phyloP scores from a whole-genome alignment of 345 rosid genomes.

The Murraya paniculata region DNA sequence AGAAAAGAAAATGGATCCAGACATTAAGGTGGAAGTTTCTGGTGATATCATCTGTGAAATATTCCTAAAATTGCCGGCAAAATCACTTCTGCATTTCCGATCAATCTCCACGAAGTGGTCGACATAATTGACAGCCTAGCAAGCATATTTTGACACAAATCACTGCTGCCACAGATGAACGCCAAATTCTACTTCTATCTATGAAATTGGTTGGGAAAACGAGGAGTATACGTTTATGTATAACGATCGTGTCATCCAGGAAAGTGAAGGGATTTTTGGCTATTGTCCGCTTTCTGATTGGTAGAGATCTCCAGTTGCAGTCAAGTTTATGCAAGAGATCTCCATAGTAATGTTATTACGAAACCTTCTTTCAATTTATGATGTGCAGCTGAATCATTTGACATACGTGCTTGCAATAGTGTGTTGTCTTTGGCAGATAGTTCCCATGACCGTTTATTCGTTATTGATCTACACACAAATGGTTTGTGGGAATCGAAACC shows the following conservation, averaged over 20 bases:
- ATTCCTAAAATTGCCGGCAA: not conserved
- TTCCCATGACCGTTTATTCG: no score
- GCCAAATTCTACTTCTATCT: not conserved
- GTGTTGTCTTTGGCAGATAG: no score
- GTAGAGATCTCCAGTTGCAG: no score
- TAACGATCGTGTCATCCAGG: not conserved
- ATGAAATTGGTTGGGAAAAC: no score
- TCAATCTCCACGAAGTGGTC: not conserved
- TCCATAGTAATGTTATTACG: no score
- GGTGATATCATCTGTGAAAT: not conserved
- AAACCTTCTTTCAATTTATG: no score
- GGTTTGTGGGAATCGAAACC: no score
- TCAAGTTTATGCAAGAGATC: no score
- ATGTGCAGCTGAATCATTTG: no score
- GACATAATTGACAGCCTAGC: not conserved
- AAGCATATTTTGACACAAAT: not conserved
- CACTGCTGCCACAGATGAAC: not conserved
- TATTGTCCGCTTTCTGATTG: not conserved
- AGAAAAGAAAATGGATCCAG: no score
- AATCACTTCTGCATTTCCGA: not conserved
- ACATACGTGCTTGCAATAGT: no score
- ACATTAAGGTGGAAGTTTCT: not conserved
- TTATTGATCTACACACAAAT: no score
- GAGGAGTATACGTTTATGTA: not conserved
- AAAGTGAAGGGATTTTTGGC: not conserved